Base-by-base conservation (phyloP, 208 protist species). In the Leishmania major region DNA sequence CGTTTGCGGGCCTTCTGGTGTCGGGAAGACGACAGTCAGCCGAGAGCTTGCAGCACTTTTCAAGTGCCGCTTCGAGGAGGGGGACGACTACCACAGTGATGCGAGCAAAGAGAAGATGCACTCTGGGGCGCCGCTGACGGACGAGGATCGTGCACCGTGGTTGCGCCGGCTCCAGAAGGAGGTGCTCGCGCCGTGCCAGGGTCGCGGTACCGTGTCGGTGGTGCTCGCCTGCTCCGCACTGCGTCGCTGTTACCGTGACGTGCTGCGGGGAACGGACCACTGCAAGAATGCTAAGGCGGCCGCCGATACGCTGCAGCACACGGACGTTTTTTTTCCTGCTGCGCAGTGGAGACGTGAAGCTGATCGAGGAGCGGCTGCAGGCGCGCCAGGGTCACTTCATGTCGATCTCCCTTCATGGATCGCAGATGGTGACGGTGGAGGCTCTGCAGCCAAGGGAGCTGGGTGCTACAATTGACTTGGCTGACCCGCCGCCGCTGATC, bases 141-240 rank as follows among this genome's bases (percentile, higher is more conserved):
- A 98, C 75, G 87, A 84, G 6, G 95, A 98, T 77, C 86, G 95
- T 28, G 15, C n/a, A 40, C 95, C 93, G 47, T 98, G 95, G 94
- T 85, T 98, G 17, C 57, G 49, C 4, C 80, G 76, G 37, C 80
- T 96, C 35, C 84, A 80, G 40, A 72, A 64, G 0, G 89, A 92
- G 62, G 89, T 90, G 22, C 87, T 93, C 43, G 77, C 59, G 31
- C 83, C 79, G 31, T 59, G 31, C 37, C 53, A 57, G 11, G 73
- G 78, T 15, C 77, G 66, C n/a, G 60, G 76, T 8, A 17, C 15
- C 1, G 55, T 84, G 55, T 82, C 84, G 0, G 82, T 95, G 1
- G 91, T 95, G 13, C 78, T 97, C 7, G 81, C 92, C 7, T 96
- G 92, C 84, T 95, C 91, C 17, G 93, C 91, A 4, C 81, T 97